Base-by-base conservation (phyloP, 129 eudicot species). In the Lactuca saligna region DNA sequence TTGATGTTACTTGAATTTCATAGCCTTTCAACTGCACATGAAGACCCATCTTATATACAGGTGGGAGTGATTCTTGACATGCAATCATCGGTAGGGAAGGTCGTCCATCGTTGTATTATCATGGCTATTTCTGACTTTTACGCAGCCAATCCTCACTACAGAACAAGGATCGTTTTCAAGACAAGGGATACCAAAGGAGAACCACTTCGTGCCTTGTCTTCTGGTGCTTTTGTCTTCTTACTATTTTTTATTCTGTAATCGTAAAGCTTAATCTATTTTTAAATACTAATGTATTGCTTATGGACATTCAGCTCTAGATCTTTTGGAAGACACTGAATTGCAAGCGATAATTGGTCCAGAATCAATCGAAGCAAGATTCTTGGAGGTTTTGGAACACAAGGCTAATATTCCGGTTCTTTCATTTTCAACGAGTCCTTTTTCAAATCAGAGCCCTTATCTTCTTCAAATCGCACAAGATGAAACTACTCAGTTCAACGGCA, bases 31-130 rank as follows among this genome's bases (percentile, higher is more conserved):
- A 7, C 46, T 11, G 61, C 67, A 57, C 67, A 31, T 16, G 38
- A 49, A 32, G 38, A 33, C 58, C 3, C 25, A 66, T 25, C 61
- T 13, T 25, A 59, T 9, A 66, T 50, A 12, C 66, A 70, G 13
- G 76, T 69, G 10, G 86, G 86, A 7, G 44, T 73, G 62, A 73
- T 82, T 69, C 65, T 82, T 70, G 82, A 78, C 56, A 73, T 53
- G 71, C 51, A 66, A 20, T 82, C 86, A 65, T 4, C 15, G 55
- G 69, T 51, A 3, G 86, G 79, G 33, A 63, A 72, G 33, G 50
- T 56, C 7, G 46, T 68, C 29, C 69, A 25, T 25, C 29, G 29
- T 25, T 25, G 29, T 25, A 25, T 25, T 25, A 25, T 25, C 29
- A 25, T 25, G 75, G 83, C 78, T 1, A 7, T 78, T 20, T 72